Evolutionary conservation across 1,139 yeast genomes (phyloP).

Genomic region (Casaregolazyma lundiana): DNA sequence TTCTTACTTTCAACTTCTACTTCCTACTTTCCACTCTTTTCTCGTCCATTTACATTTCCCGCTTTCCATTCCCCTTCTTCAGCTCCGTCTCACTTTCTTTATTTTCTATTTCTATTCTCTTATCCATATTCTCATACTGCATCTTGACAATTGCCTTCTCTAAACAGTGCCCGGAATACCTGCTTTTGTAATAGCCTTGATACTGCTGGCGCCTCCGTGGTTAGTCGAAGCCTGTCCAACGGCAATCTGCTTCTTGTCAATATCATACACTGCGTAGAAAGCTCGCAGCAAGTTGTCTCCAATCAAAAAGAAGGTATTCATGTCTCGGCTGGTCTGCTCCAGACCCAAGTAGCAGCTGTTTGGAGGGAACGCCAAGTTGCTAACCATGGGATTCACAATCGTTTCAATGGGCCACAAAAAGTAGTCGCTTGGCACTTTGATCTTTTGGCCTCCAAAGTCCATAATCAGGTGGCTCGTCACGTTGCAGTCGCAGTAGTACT

Average conservation of each 20-base stretch:
- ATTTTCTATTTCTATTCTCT: background rate
- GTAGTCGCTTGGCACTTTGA: slow-evolving; percentile 45
- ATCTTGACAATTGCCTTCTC: background rate
- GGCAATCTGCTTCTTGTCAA: slow-evolving; percentile 48
- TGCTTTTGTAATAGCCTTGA: slow-evolving; percentile 29
- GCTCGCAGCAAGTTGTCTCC: slow-evolving; percentile 54
- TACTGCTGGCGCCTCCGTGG: slow-evolving; percentile 21
- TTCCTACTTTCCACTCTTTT: background rate
- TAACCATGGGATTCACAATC: slow-evolving; percentile 30
- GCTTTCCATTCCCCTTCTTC: background rate
- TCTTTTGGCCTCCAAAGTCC: slow-evolving; percentile 50
- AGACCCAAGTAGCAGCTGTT: slow-evolving; percentile 36
- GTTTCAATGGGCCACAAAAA: slow-evolving; percentile 38
- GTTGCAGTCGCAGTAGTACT: slow-evolving; percentile 37
- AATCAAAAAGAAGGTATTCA: slow-evolving; percentile 29
- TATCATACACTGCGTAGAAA: slow-evolving; percentile 53
- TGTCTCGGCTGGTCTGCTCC: slow-evolving; percentile 28
- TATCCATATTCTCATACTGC: background rate
- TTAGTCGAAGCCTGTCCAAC: slow-evolving; percentile 44
- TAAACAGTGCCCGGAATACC: slow-evolving; percentile 24
- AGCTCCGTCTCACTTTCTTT: too few species aligned
- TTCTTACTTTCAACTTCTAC: too few species aligned
- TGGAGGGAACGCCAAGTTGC: slow-evolving; percentile 32
- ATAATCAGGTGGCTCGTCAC: slow-evolving; percentile 36
- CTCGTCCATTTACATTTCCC: background rate